Evolutionary conservation across 129 eudicot species (phyloP), one percentile per base, ranked within the genome.

Genomic region (Gnaphalium uliginosum): DNA sequence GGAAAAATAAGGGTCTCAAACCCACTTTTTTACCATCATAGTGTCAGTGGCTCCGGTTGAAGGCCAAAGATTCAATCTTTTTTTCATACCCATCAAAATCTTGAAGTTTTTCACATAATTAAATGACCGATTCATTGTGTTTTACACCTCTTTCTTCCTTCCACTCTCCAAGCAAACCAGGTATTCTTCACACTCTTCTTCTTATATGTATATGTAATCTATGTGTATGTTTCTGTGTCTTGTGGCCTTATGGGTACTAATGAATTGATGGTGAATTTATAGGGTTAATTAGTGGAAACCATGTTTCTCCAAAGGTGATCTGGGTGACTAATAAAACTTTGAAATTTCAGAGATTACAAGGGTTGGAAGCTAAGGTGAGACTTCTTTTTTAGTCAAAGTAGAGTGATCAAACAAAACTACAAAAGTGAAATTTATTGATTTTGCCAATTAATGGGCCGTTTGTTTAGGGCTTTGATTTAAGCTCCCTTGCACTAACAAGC

Each of bases 321-420:
- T 71, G 78, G 69, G 51, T 74, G 18, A 72, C 69, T 30, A 80
- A 82, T 74, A 60, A 54, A 33, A 81, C 26, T 25, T 66, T 71
- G 33, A 79, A 73, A 78, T 37, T 53, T 75, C 54, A 48, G 15
- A 73, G 81, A 25, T 81, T 83, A 50, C 67, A 57, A 74, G 72
- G 85, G 50, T 58, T 83, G 58, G 83, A 88, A 80, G 76, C 66
- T 75, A 80, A 75, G 80, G 87, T 81, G 73, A 85, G 86, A 25
- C 50, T 37, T 37, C 43, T 37, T 8, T n/a, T n/a, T n/a, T n/a
- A n/a, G n/a, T n/a, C n/a, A n/a, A n/a, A n/a, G n/a, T 43, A 43
- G 51, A 17, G 51, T 43, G 51, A 43, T 43, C 51, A 43, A 43
- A 43, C 51, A 43, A 43, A n/a, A n/a, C n/a, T n/a, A n/a, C n/a